A percentile compares a stretch with the other conserved stretches of the same genome.
Conservation (phyloP, 2,329 filamentous ascomycete species). For the Mariannaea elegans region DNA sequence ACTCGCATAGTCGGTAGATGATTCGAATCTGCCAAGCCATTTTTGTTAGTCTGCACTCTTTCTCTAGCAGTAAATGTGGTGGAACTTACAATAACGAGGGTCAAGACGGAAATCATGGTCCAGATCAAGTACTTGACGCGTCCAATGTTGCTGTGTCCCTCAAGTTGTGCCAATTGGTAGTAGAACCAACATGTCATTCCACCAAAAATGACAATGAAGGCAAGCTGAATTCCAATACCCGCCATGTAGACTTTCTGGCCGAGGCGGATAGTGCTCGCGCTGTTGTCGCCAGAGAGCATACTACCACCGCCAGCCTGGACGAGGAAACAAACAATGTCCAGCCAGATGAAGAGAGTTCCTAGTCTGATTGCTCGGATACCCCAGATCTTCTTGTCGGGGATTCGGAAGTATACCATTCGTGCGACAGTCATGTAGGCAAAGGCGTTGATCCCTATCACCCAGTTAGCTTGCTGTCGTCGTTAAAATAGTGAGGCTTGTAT, state of each 20-base stretch:
- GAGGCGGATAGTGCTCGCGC: slow-evolving; percentile 38
- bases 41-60: slow-evolving; percentile 10
- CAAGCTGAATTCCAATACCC: slow-evolving; percentile 49
- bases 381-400: slow-evolving; percentile 49
- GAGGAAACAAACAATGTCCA: slow-evolving; percentile 58
- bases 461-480: slow-evolving; percentile 2
- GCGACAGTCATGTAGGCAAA: slow-evolving; percentile 57
- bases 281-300: slow-evolving; percentile 44
- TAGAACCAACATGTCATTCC: slow-evolving; percentile 49
- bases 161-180: slow-evolving; percentile 34
- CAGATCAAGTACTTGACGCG: slow-evolving; percentile 47
- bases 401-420: slow-evolving; percentile 49
- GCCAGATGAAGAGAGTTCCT: slow-evolving; percentile 56
- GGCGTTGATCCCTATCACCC: slow-evolving; percentile 50
- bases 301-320: slow-evolving; percentile 53
- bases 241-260: slow-evolving; percentile 52
- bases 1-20: slow-evolving; percentile 68
- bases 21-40: slow-evolving; percentile 57
- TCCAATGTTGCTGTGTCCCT: slow-evolving; percentile 34
- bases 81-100: slow-evolving; percentile 47
- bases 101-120: slow-evolving; percentile 45
- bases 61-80: not conserved
- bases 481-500: not conserved
- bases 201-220: slow-evolving; percentile 49
- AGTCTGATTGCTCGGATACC: slow-evolving; percentile 49